Evolutionary conservation across 139 green algal species (phyloP).

Genomic region (Haematococcus sp.): DNA sequence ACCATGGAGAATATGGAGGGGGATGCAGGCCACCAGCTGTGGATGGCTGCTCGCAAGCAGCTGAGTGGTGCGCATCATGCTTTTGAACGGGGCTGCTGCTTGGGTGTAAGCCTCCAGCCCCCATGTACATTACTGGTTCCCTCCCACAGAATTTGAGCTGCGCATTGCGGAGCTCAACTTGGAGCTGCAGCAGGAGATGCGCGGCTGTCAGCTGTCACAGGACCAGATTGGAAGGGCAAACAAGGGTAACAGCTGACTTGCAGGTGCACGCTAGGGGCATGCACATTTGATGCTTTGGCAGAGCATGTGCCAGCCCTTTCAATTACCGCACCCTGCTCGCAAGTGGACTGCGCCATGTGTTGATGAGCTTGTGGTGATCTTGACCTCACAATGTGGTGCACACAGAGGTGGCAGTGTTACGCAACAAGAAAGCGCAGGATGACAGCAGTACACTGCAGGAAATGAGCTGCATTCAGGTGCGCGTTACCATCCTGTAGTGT

Average conservation of each 20-base stretch:
- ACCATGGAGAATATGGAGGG: too few relatives aligned
- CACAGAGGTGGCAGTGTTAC: background rate
- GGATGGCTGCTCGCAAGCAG: conserved; percentile 2
- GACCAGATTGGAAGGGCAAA: background rate
- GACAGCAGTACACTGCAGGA: background rate
- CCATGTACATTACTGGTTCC: background rate
- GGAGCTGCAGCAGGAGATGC: conserved; percentile 7
- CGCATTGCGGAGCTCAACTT: background rate
- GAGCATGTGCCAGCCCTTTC: too few relatives aligned
- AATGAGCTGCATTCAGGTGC: background rate
- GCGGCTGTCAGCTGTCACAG: background rate
- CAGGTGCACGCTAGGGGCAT: too few relatives aligned
- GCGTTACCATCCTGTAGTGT: too few relatives aligned
- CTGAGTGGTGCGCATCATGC: background rate
- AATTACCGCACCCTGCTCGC: too few relatives aligned
- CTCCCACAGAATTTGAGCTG: conserved; percentile 9
- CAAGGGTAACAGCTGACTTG: background rate
- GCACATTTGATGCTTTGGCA: too few relatives aligned
- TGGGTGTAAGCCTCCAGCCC: background rate
- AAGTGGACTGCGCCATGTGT: too few relatives aligned
- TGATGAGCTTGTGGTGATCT: too few relatives aligned
- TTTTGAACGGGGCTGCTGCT: background rate
- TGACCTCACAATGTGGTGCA: too few relatives aligned
- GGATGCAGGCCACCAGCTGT: background rate
- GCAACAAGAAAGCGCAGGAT: background rate